Percentiles rank a stretch among this genome's conserved stretches.
These are phyloP conservation scores for Coemansia sp. DNA, from an alignment of 192 early-diverging fungal species.

Conservation along the genomic window DNA sequence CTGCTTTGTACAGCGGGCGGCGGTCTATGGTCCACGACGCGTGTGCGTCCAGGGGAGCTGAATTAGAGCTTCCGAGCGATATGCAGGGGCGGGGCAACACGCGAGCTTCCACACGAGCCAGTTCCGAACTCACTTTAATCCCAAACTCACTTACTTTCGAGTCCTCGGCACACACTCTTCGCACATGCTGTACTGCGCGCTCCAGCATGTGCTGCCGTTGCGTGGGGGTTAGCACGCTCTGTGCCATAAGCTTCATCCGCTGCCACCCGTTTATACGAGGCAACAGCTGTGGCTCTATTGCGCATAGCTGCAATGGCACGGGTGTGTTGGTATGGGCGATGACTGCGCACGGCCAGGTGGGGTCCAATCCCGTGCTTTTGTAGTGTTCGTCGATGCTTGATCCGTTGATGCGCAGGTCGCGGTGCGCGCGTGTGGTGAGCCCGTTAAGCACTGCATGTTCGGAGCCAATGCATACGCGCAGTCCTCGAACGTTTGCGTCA, in stretches of 20 bases:
- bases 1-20: too few species aligned
- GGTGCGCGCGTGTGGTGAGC: not conserved
- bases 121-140: conserved; percentile 6
- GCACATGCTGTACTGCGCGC: conserved; percentile 3
- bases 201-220: not conserved
- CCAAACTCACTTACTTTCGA: conserved; percentile 13
- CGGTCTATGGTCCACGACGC: too few species aligned
- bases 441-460: not conserved
- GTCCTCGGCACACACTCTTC: not conserved
- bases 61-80: too few species aligned
- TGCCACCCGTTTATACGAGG: conserved; percentile 10
- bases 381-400: conserved; percentile 9
- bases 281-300: not conserved
- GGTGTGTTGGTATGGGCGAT: not conserved
- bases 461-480: not conserved
- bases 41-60: too few species aligned
- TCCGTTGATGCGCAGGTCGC: conserved; percentile 3
- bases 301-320: conserved; percentile 19
- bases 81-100: conserved; percentile 12
- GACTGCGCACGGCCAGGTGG: conserved; percentile 15
- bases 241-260: not conserved
- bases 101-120: conserved; percentile 6
- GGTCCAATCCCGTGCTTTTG: not conserved
- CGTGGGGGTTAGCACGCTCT: conserved; percentile 1
- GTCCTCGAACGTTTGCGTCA: conserved; percentile 1